A percentile compares a stretch with the other conserved stretches of the same genome.
Evolutionary conservation across 2,329 filamentous ascomycete species (phyloP).

Genomic region (Apiospora malaysiana): DNA sequence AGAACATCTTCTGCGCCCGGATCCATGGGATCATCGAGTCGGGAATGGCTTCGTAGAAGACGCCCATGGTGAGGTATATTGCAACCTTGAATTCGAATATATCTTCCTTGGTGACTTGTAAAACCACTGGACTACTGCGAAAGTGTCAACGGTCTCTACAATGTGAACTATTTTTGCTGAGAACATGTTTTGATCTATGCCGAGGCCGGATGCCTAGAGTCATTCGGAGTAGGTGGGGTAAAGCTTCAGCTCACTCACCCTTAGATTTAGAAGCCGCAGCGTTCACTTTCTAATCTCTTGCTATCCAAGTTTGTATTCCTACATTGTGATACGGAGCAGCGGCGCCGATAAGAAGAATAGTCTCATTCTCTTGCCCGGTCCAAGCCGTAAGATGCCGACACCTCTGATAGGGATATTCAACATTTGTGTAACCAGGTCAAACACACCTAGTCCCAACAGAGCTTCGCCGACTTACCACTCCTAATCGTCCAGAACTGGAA

Average conservation of each 20-base stretch:
- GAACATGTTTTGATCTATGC: background rate
- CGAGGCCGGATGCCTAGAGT: background rate
- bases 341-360: background rate
- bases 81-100: background rate
- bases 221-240: conserved; percentile 15
- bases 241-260: background rate
- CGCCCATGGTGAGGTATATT: conserved; percentile 34
- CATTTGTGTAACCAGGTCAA: background rate
- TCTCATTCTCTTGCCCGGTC: background rate
- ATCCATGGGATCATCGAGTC: conserved; percentile 65
- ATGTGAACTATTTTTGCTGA: background rate
- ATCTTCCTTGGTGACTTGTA: background rate
- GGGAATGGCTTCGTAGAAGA: conserved; percentile 39
- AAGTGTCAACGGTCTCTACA: background rate
- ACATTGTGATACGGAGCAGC: background rate
- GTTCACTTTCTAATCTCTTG: too few species aligned
- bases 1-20: conserved; percentile 73
- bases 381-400: background rate
- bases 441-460: background rate
- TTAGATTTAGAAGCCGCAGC: background rate
- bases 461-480: background rate
- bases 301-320: background rate
- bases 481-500: background rate
- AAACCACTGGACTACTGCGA: background rate
- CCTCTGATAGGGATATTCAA: background rate